Evolutionary conservation across 2,329 filamentous ascomycete species (phyloP).

Genomic region (Neonectria neomacrospora): DNA sequence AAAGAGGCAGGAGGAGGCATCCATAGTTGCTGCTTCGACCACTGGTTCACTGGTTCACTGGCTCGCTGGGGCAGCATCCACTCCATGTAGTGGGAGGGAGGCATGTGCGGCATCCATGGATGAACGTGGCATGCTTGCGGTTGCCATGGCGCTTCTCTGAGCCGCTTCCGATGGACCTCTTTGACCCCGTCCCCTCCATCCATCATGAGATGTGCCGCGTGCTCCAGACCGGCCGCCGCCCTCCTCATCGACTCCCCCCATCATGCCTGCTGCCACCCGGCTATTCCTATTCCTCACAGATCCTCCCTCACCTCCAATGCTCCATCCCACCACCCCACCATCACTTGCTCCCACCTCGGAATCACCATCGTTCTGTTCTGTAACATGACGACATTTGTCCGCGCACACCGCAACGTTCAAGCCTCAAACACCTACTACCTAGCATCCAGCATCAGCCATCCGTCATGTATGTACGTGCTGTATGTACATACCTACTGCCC

Average conservation of each 20-base stretch:
- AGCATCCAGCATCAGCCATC: background rate
- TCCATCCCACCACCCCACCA: slow-evolving; percentile 9
- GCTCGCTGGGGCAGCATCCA: no score
- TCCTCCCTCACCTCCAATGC: slow-evolving; percentile 2
- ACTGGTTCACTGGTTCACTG: background rate
- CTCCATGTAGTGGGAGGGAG: background rate
- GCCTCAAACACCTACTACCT: background rate
- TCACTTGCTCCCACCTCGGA: slow-evolving; percentile 22
- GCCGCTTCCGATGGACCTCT: background rate
- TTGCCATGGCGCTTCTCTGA: background rate
- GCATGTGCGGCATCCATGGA: background rate
- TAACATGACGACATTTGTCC: slow-evolving; percentile 44
- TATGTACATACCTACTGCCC: no score
- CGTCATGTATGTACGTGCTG: background rate
- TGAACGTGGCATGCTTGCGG: background rate
- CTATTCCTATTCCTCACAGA: slow-evolving; percentile 17
- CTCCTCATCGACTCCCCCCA: no score
- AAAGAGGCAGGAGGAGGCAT: background rate
- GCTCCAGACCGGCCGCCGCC: no score
- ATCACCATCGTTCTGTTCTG: slow-evolving; percentile 34
- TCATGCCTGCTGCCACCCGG: slow-evolving; percentile 14
- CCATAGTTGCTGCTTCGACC: background rate
- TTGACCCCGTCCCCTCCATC: background rate
- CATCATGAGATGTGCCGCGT: slow-evolving; percentile 3
- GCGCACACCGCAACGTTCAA: slow-evolving; percentile 26